A percentile compares a stretch with the other conserved stretches of the same genome.
Conservation (phyloP, 192 early-diverging fungal species). For the Backusella parvicylindrica region DNA sequence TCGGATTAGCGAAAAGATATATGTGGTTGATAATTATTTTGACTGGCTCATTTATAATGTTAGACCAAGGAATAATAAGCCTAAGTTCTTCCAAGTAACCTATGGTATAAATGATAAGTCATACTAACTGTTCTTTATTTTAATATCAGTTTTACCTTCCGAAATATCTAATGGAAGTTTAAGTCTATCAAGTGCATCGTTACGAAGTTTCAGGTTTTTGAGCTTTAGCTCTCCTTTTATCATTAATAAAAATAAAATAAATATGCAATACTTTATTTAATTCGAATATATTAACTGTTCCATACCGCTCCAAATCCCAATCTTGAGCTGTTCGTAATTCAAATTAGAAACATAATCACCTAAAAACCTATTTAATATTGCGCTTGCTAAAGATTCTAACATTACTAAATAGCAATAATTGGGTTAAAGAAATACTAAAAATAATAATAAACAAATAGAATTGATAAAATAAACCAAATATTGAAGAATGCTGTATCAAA, state of each 20-base stretch:
- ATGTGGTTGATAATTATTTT: slow-evolving; percentile 72
- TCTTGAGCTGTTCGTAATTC: slow-evolving; percentile 78
- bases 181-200: slow-evolving; percentile 79
- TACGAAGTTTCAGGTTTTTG: slow-evolving; percentile 69
- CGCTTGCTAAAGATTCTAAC: slow-evolving; percentile 63
- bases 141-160: slow-evolving; percentile 33
- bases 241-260: neutral
- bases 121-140: neutral
- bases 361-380: slow-evolving; percentile 62
- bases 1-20: slow-evolving; percentile 71
- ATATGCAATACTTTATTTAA: neutral
- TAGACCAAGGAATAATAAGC: slow-evolving; percentile 82
- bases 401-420: slow-evolving; percentile 26
- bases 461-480: neutral
- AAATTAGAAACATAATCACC: slow-evolving; percentile 83
- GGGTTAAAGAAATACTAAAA: neutral
- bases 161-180: slow-evolving; percentile 80
- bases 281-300: neutral
- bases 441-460: neutral
- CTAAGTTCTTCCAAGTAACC: slow-evolving; percentile 83
- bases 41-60: slow-evolving; percentile 81
- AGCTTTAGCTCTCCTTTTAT: slow-evolving; percentile 74
- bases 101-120: neutral
- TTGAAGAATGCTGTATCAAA: neutral
- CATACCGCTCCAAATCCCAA: slow-evolving; percentile 84